Base-by-base conservation (phyloP, 2,329 filamentous ascomycete genomes). In the Bipolaris oryzae region DNA sequence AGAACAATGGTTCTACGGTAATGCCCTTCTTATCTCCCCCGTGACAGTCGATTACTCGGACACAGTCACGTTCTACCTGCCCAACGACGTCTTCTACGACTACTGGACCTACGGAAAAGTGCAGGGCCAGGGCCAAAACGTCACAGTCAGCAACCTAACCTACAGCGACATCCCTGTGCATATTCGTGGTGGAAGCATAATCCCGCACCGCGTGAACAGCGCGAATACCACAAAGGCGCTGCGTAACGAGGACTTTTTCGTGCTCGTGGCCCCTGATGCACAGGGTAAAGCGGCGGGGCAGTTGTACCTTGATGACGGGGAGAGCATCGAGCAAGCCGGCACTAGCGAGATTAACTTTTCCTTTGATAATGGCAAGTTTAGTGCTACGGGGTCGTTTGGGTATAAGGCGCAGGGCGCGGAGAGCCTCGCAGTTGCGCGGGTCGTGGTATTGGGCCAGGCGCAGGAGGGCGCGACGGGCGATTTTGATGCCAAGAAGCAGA, bases 301-400 rank as follows among this genome's bases (percentile, higher is more conserved):
- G 49, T 78, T 95, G 54, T 95, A 93, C 72, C 77, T 95, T 5
- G 91, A 95, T 64, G 91, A 96, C 58, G 91, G 91, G 7, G 86
- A 87, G 56, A 87, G 83, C 23, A 66, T 93, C 47, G 77, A 84
- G 56, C 89, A 90, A 74, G 60, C 76, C 2, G 72, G 66, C 1
- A 84, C 81, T n/a, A 85, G 82, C 6, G 77, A 84, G 53, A 80
- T 92, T 50, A 74, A 77, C 13, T 90, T 93, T 64, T 65, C 71
- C 7, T 93, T 86, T 69, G 76, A 80, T 43, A 71, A 80, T 2
- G 83, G 84, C 33, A 76, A 77, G 53, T 79, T 90, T 21, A 76
- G 64, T 0, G 75, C 82, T 34, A 77, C 74, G 1, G 87, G 87
- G 0, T 72, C 67, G 2, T 89, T 88, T 68, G 82, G 75, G 1